Conservation (phyloP, 331 rosid genomes). For the Erythrophleum ivorense region DNA sequence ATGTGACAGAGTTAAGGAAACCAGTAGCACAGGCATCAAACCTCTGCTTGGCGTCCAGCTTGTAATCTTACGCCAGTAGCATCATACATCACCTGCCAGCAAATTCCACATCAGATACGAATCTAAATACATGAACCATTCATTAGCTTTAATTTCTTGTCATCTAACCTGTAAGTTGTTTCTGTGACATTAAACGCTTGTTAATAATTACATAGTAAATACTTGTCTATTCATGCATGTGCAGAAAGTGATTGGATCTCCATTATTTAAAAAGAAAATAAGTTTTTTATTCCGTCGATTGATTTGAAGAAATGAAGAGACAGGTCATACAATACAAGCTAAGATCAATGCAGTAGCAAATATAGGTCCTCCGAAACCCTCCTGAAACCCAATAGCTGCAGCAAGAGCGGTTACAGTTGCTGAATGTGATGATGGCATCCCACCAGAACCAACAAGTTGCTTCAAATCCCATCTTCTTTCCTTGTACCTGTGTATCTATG, state of each 20-base stretch:
- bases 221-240: neutral
- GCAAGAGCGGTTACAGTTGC: constrained; percentile 96
- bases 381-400: constrained; percentile 81
- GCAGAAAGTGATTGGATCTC: constrained; percentile 25
- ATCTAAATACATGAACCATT: constrained; percentile 22
- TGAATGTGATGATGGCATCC: constrained; percentile 99
- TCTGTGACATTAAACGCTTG: neutral
- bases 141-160: constrained; percentile 24
- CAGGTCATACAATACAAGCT: constrained; percentile 77
- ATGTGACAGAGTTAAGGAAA: neutral
- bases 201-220: constrained; percentile 1
- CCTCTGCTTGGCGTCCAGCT: constrained; percentile 99
- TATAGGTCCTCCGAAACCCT: constrained; percentile 85
- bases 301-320: constrained; percentile 27
- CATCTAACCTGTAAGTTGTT: neutral
- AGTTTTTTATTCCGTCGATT: neutral
- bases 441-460: constrained; percentile 88
- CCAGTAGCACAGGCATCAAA: constrained; percentile 47
- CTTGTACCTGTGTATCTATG: constrained; percentile 70
- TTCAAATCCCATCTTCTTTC: constrained; percentile 93
- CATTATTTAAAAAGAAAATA: constrained; percentile 1
- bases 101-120: constrained; percentile 49
- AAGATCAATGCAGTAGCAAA: constrained; percentile 81
- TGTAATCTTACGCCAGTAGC: constrained; percentile 98
- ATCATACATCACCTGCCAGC: constrained; percentile 97